Conservation (phyloP, 1,284 basidiomycete genomes). For the Leucoagaricus sp. region DNA sequence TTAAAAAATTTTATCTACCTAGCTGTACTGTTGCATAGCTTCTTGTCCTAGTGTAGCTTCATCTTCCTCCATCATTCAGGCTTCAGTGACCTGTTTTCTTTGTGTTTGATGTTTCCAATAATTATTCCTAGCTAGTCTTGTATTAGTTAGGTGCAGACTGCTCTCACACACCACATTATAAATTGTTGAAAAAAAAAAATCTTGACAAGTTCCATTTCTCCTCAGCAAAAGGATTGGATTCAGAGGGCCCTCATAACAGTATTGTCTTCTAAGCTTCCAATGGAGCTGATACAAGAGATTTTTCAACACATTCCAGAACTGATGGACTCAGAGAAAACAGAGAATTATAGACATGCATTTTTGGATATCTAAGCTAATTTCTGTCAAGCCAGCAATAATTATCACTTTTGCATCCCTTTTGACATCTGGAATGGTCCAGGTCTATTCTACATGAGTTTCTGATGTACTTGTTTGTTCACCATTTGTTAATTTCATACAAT, state of each 20-base stretch:
- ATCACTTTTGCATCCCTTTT: constrained; percentile 52
- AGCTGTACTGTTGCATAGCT: too few relatives aligned
- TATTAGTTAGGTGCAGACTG: too few relatives aligned
- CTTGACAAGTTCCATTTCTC: constrained; percentile 43
- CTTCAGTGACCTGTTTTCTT: too few relatives aligned
- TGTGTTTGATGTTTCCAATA: too few relatives aligned
- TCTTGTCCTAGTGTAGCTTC: too few relatives aligned
- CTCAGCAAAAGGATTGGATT: constrained; percentile 49
- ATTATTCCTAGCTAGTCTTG: too few relatives aligned
- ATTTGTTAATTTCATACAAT: neutral
- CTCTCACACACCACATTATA: neutral
- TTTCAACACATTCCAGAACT: constrained; percentile 38
- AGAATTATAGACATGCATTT: constrained; percentile 32
- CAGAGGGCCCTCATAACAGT: constrained; percentile 34
- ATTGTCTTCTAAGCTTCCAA: constrained; percentile 37
- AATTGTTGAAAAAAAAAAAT: too few relatives aligned
- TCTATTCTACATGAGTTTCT: constrained; percentile 17
- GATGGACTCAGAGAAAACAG: constrained; percentile 41
- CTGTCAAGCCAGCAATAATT: constrained; percentile 38
- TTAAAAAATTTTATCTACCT: too few relatives aligned
- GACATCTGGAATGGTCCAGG: constrained; percentile 41
- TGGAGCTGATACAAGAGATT: constrained; percentile 45
- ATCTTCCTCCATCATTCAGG: too few relatives aligned
- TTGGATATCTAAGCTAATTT: constrained; percentile 36
- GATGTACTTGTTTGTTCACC: neutral